These are phyloP conservation scores for Coemansia sp. DNA, from an alignment of 192 early-diverging fungal genomes.

Conservation along the genomic window DNA sequence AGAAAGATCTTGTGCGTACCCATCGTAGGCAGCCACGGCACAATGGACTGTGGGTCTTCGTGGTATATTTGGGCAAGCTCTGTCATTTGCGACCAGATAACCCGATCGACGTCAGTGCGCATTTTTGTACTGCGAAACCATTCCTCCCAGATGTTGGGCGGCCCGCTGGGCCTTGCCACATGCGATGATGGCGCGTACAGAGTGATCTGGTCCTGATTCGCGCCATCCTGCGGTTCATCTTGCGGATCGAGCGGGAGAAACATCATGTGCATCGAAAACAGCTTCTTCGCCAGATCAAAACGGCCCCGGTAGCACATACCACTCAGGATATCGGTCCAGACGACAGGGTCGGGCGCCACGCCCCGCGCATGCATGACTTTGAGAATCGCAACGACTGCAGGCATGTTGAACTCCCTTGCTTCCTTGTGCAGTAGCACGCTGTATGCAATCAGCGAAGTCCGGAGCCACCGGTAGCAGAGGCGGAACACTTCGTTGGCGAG, in stretches of 20 bases:
- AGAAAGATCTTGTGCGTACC: constrained; percentile 36
- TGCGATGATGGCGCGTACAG: constrained; percentile 6
- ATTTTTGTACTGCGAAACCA: constrained; percentile 8
- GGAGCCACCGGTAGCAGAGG: constrained; percentile 10
- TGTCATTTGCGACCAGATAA: constrained; percentile 14
- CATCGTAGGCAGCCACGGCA: constrained; percentile 42
- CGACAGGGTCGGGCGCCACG: constrained; percentile 17
- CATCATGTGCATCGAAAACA: constrained; percentile 37
- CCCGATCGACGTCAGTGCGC: not conserved
- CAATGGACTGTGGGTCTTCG: not conserved
- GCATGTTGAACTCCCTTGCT: constrained; percentile 12
- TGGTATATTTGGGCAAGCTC: constrained; percentile 20
- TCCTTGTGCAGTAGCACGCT: constrained; percentile 19
- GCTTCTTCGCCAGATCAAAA: constrained; percentile 11
- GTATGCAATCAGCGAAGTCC: constrained; percentile 12
- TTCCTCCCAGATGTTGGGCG: constrained; percentile 27
- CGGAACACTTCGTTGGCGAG: constrained; percentile 12
- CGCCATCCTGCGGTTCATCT: not conserved
- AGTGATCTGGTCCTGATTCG: not conserved
- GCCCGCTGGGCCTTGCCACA: not conserved
- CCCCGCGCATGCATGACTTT: constrained; percentile 12
- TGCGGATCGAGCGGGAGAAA: constrained; percentile 14
- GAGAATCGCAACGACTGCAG: not conserved
- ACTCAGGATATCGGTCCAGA: constrained; percentile 30
- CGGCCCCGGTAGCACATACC: constrained; percentile 24